Conservation (phyloP, 768 basidiomycete species). For the Tylopilus balloui region DNA sequence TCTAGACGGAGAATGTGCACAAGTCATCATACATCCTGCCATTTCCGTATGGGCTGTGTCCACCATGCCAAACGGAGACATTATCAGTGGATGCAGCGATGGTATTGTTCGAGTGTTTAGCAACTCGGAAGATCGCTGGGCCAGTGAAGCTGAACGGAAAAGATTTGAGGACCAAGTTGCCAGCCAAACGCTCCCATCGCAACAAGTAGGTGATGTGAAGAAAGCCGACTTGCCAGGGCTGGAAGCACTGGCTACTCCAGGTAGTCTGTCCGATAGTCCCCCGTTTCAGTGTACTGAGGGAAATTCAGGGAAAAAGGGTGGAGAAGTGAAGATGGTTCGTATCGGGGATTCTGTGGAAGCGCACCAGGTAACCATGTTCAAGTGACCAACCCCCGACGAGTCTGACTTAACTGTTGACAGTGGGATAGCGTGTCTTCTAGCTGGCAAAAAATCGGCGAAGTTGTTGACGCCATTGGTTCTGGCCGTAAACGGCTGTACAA, state of each 20-base stretch:
- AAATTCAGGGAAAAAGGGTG: slow-evolving; percentile 79
- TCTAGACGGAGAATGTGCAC: slow-evolving; percentile 80
- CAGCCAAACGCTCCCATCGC: slow-evolving; percentile 72
- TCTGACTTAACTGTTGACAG: slow-evolving; percentile 38
- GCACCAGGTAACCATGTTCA: slow-evolving; percentile 61
- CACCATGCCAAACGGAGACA: slow-evolving; percentile 83
- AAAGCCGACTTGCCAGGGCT: slow-evolving; percentile 82
- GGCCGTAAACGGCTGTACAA: slow-evolving; percentile 88
- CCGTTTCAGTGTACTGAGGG: slow-evolving; percentile 3
- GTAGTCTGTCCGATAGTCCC: slow-evolving; percentile 34
- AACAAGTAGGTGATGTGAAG: slow-evolving; percentile 90
- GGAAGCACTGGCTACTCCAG: slow-evolving; percentile 74
- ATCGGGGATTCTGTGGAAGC: slow-evolving; percentile 81
- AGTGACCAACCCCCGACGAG: not conserved
- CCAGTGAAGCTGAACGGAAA: slow-evolving; percentile 56
- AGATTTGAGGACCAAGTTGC: slow-evolving; percentile 73
- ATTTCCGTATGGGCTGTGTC: slow-evolving; percentile 97
- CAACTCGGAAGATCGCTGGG: slow-evolving; percentile 66
- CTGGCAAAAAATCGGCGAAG: slow-evolving; percentile 95
- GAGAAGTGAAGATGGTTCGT: slow-evolving; percentile 90
- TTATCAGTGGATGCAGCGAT: slow-evolving; percentile 90
- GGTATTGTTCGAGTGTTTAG: slow-evolving; percentile 85
- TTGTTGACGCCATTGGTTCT: slow-evolving; percentile 90
- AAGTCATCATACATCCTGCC: slow-evolving; percentile 89
- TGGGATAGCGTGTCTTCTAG: slow-evolving; percentile 67